These are phyloP conservation scores for Echria macrotheca DNA, from an alignment of 495 filamentous ascomycete genomes.

Conservation along the genomic window DNA sequence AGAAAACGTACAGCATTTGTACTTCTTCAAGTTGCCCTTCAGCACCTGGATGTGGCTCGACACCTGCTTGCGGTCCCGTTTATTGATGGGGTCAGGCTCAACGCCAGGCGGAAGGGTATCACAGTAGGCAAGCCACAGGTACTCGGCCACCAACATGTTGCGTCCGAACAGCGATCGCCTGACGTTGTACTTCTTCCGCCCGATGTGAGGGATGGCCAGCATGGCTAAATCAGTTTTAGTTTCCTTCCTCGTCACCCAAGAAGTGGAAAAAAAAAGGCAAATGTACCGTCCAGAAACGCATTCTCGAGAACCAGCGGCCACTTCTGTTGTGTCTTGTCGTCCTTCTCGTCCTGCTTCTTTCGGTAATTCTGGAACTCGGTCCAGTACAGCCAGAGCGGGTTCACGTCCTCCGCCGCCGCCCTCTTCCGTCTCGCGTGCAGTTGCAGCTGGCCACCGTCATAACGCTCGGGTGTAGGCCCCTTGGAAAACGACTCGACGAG, in stretches of 20 bases:
- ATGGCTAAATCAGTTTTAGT: slow-evolving; percentile 68
- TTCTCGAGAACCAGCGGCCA: slow-evolving; percentile 84
- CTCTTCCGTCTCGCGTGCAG: slow-evolving; percentile 15
- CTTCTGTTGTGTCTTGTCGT: slow-evolving; percentile 44
- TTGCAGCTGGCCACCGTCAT: slow-evolving; percentile 19
- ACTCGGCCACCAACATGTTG: slow-evolving; percentile 86
- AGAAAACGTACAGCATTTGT: slow-evolving; percentile 25
- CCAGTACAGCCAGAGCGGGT: slow-evolving; percentile 45
- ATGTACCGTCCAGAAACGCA: slow-evolving; percentile 82
- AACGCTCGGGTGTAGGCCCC: too few relatives aligned
- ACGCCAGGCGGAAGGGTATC: slow-evolving; percentile 31
- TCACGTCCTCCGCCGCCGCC: slow-evolving; percentile 36
- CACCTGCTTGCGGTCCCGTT: slow-evolving; percentile 75
- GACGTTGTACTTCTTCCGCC: slow-evolving; percentile 69
- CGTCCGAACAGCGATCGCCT: slow-evolving; percentile 71
- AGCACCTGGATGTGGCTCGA: slow-evolving; percentile 98
- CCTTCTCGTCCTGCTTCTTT: slow-evolving; percentile 56
- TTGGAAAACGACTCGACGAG: too few relatives aligned
- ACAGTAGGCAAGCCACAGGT: slow-evolving; percentile 57
- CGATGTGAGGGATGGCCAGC: slow-evolving; percentile 74
- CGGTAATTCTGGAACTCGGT: slow-evolving; percentile 62
- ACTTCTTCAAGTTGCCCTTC: slow-evolving; percentile 61
- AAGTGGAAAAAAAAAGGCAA: background rate
- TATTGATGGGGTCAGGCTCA: slow-evolving; percentile 23
- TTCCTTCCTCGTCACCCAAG: too few relatives aligned